Evolutionary conservation across 129 eudicot genomes (phyloP).

Genomic region (Gnaphalium uliginosum): DNA sequence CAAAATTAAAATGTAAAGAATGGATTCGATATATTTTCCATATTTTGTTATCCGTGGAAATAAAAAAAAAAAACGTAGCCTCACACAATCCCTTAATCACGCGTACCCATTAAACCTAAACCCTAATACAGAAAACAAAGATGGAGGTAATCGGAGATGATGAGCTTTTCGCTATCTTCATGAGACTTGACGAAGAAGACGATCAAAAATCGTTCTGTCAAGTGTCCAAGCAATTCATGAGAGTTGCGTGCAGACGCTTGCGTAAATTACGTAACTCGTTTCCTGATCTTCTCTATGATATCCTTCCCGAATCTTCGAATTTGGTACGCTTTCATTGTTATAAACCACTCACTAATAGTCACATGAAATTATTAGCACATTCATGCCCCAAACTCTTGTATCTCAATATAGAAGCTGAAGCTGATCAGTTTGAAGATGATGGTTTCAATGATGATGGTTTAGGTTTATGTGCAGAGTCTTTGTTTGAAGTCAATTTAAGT

Average conservation of each 20-base stretch:
- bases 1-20: too few species aligned
- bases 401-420: too few species aligned
- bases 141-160: not conserved
- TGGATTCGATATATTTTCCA: too few species aligned
- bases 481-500: not conserved
- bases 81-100: too few species aligned
- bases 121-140: too few species aligned
- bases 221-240: not conserved
- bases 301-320: not conserved
- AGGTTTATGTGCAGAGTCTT: not conserved
- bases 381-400: not conserved
- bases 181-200: not conserved
- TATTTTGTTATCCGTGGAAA: too few species aligned
- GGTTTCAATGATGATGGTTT: not conserved
- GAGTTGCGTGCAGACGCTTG: not conserved
- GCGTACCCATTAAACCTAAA: too few species aligned
- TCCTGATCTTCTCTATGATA: not conserved
- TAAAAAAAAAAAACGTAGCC: too few species aligned
- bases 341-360: not conserved
- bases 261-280: not conserved
- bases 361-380: not conserved
- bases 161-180: not conserved
- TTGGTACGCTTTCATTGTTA: not conserved
- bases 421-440: not conserved
- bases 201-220: not conserved